Evolutionary conservation across 805 yeast genomes (phyloP), one percentile per base, ranked within the genome.

Genomic region (Metschnikowia corniflorae): DNA sequence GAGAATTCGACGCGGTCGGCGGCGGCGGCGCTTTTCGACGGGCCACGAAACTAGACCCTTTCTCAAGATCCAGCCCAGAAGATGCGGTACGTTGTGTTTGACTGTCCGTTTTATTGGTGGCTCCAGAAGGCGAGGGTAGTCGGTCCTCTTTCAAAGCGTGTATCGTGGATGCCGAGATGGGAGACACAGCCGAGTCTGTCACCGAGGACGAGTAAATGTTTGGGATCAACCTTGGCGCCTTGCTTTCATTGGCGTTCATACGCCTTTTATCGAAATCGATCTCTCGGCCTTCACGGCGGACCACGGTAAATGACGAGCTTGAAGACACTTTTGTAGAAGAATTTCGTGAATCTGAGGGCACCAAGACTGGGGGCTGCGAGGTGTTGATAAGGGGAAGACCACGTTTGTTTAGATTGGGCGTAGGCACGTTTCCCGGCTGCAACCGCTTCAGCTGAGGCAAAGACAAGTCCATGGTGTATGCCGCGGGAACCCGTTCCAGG

Each of bases 181-280:
- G 70, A 0, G 71, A 65, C 24, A 51, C 45, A 2, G 55, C 31
- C 3, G 46, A 30, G 30, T 44, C 42, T 1, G 44, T 30, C 7
- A 47, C 46, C 3, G 53, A 49, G 2, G 50, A 47, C 5, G 53
- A 47, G 29, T 47, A 47, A 12, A 49, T 49, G 27, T 45, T 49
- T 7, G 53, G 51, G 10, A 49, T 49, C 36, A 18, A 53, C 28
- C 49, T 73, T 1, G 80, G 71, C 2, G 71, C 60, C 32, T 63
- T 62, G 14, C 63, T 54, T 14, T 65, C 78, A 51, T 75, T 84
- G 1, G 95, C 94, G 0, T 95, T 81, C 30, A 77, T 78, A 29
- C 95, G 63, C 34, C 87, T 69, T 48, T 82, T 78, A 50, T 86
- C 93, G 53, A 86, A 86, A 57, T 88, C 88, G 42, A 86, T 86